These are phyloP conservation scores for Tylopilus orsonianus DNA, from an alignment of 1,284 basidiomycete species.

Conservation along the genomic window DNA sequence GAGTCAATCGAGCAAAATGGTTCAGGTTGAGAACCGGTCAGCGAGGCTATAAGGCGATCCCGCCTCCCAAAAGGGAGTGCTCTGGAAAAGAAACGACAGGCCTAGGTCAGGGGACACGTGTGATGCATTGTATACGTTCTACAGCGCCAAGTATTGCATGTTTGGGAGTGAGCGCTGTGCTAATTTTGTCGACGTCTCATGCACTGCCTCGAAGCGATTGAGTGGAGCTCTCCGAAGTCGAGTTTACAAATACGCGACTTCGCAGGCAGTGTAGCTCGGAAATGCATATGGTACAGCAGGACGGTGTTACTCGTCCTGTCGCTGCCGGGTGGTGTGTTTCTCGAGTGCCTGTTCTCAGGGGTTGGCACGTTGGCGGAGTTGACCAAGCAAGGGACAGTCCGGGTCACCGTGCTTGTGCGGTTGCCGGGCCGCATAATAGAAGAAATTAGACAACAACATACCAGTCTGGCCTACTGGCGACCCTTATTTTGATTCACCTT, in stretches of 20 bases:
- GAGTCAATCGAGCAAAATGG: too few species aligned
- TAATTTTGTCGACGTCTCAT: neutral
- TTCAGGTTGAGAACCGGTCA: neutral
- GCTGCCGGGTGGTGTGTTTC: too few species aligned
- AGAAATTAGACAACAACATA: neutral
- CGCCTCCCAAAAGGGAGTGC: neutral
- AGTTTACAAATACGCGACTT: neutral
- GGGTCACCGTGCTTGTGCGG: neutral
- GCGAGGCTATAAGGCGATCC: neutral
- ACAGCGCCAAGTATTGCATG: neutral
- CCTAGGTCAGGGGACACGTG: neutral
- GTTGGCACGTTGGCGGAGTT: slow-evolving; percentile 1
- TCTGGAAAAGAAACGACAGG: neutral
- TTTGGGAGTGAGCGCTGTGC: neutral
- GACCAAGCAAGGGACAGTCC: slow-evolving; percentile 1
- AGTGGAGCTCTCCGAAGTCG: neutral
- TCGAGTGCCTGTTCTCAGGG: slow-evolving; percentile 1
- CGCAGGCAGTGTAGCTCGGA: neutral
- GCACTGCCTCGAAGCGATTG: neutral
- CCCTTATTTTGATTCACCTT: slow-evolving; percentile 2
- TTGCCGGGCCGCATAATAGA: neutral
- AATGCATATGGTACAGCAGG: neutral
- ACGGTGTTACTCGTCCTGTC: too few species aligned
- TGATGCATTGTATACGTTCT: neutral
- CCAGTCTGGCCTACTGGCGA: neutral